Evolutionary conservation across 208 protist species (phyloP).

Genomic region (Crithidia expoeki): DNA sequence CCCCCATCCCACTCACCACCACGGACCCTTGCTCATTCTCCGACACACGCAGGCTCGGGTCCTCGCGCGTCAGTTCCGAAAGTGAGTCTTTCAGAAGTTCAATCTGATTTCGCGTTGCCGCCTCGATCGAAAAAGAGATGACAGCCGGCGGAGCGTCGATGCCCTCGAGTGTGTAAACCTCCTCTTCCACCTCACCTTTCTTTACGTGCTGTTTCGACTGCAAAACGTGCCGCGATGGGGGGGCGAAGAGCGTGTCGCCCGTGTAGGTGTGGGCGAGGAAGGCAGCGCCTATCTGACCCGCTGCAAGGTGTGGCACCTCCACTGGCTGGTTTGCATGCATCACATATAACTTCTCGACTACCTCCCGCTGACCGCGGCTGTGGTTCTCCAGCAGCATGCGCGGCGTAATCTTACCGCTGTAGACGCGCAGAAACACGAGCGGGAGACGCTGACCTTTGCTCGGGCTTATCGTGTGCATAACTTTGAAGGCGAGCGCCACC

Average conservation of each 20-base stretch:
- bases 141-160: slow-evolving; percentile 96
- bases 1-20: slow-evolving; percentile 96
- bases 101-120: slow-evolving; percentile 83
- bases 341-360: slow-evolving; percentile 88
- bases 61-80: slow-evolving; percentile 91
- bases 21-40: slow-evolving; percentile 90
- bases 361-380: slow-evolving; percentile 51
- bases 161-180: slow-evolving; percentile 79
- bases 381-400: slow-evolving; percentile 76
- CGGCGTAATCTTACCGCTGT: slow-evolving; percentile 80
- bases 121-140: slow-evolving; percentile 94
- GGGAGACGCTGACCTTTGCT: slow-evolving; percentile 71
- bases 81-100: slow-evolving; percentile 92
- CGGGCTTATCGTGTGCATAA: slow-evolving; percentile 67
- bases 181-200: slow-evolving; percentile 32
- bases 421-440: slow-evolving; percentile 93
- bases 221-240: slow-evolving; percentile 39
- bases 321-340: slow-evolving; percentile 84
- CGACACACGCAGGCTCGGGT: slow-evolving; percentile 92
- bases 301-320: slow-evolving; percentile 72
- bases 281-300: slow-evolving; percentile 82
- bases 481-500: slow-evolving; percentile 94
- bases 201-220: slow-evolving; percentile 36
- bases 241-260: slow-evolving; percentile 81
- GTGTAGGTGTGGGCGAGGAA: slow-evolving; percentile 74